Evolutionary conservation across 148 eudicot species (phyloP).

Genomic region (Pouteria glomerata): DNA sequence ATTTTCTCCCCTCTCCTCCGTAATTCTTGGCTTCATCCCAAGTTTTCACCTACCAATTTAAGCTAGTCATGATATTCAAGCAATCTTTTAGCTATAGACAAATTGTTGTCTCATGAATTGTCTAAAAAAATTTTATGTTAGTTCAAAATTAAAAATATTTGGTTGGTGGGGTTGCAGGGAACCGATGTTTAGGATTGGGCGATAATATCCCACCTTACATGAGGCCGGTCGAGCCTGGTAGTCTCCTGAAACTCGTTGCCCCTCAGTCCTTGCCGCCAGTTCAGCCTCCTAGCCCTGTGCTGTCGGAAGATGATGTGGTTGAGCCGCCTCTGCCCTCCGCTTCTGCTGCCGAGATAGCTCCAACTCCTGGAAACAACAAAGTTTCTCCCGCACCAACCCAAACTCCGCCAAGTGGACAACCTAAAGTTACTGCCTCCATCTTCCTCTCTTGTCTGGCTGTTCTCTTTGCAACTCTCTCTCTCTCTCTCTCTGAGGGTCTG

Average conservation of each 20-base stretch:
- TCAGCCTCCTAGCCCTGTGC: slow-evolving; percentile 61
- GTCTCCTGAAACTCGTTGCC: slow-evolving; percentile 31
- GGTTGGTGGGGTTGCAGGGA: slow-evolving; percentile 43
- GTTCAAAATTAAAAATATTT: background rate
- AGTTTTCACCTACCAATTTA: background rate
- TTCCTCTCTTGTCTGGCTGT: slow-evolving; percentile 15
- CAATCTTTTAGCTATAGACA: background rate
- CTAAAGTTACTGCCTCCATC: slow-evolving; percentile 20
- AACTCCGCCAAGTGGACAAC: slow-evolving; percentile 26
- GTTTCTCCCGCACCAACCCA: slow-evolving; percentile 14
- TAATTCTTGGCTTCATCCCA: too few relatives aligned
- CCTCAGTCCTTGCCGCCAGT: slow-evolving; percentile 49
- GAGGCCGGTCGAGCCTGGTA: slow-evolving; percentile 50
- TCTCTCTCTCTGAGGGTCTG: too few relatives aligned
- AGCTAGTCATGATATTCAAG: background rate
- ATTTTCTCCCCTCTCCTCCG: too few relatives aligned
- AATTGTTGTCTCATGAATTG: background rate
- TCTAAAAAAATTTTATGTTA: background rate
- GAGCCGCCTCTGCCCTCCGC: slow-evolving; percentile 70
- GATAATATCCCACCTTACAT: slow-evolving; percentile 42
- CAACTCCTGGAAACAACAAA: slow-evolving; percentile 14
- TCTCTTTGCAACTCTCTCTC: slow-evolving; percentile 17
- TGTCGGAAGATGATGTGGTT: slow-evolving; percentile 45
- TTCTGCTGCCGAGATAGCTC: slow-evolving; percentile 15
- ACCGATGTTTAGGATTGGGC: slow-evolving; percentile 44